A percentile compares a stretch with the other conserved stretches of the same genome.
phyloP scores from a whole-genome alignment of 2,329 filamentous ascomycete genomes.

The Aspergillus pseudonomiae region DNA sequence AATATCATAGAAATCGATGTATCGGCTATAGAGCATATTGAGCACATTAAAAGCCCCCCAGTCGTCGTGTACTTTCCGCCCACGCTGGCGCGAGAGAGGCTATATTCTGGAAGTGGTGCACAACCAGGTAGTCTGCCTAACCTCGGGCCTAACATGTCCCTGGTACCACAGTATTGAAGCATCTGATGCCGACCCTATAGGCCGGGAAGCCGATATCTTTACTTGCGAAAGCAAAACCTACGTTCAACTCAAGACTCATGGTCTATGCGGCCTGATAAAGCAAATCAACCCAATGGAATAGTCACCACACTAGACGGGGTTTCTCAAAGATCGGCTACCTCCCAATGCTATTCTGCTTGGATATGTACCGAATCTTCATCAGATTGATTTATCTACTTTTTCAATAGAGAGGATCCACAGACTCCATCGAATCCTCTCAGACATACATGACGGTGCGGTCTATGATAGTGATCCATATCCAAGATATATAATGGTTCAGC shows the following conservation, averaged over 20 bases:
- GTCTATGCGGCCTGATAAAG: constrained; percentile 4
- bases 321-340: constrained; percentile 9
- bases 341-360: constrained; percentile 22
- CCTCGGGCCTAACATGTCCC: background rate
- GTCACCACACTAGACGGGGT: constrained; percentile 3
- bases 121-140: background rate
- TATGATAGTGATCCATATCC: too few species aligned
- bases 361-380: constrained; percentile 13
- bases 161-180: background rate
- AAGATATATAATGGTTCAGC: background rate
- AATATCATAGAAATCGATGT: constrained; percentile 1
- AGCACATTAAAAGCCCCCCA: background rate
- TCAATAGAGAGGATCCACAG: too few species aligned
- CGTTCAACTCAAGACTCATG: background rate
- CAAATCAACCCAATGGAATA: background rate
- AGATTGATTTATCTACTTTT: constrained; percentile 2
- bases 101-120: constrained; percentile 4
- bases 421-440: too few species aligned
- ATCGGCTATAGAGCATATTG: background rate
- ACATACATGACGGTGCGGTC: too few species aligned
- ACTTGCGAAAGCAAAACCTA: constrained; percentile 7
- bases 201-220: constrained; percentile 5
- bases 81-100: background rate
- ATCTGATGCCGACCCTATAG: background rate
- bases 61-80: background rate